Percentiles rank a stretch among this genome's conserved stretches.
Evolutionary conservation across 495 filamentous ascomycete genomes (phyloP).

Genomic region (Penicillium fimorum): DNA sequence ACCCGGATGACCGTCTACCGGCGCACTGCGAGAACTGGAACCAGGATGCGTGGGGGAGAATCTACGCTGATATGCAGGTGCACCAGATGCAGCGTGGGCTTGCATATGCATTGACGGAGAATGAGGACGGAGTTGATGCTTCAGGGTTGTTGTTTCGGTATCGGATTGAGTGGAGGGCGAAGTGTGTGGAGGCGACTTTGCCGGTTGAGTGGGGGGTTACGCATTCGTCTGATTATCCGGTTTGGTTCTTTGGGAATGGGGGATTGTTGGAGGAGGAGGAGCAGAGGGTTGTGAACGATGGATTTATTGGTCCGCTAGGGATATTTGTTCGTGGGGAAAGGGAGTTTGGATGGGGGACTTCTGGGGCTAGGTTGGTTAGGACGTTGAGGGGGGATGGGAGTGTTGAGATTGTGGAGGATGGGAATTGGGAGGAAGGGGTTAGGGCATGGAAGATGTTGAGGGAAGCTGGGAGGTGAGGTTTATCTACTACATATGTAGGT

Average conservation of each 20-base stretch:
- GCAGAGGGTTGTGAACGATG: slow-evolving; percentile 36
- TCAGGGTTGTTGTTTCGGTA: slow-evolving; percentile 41
- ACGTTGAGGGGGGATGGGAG: slow-evolving; percentile 43
- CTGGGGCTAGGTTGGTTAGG: slow-evolving; percentile 32
- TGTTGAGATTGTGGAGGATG: slow-evolving; percentile 47
- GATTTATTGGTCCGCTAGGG: slow-evolving; percentile 43
- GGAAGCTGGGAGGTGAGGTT: slow-evolving; percentile 11
- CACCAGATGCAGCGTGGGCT: slow-evolving; percentile 46
- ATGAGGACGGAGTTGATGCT: slow-evolving; percentile 26
- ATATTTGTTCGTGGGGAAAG: slow-evolving; percentile 37
- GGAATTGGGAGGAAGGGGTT: slow-evolving; percentile 45
- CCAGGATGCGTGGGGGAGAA: slow-evolving; percentile 51
- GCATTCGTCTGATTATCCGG: slow-evolving; percentile 53
- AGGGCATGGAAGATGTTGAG: slow-evolving; percentile 44
- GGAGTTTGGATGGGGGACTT: slow-evolving; percentile 36
- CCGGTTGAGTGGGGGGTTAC: slow-evolving; percentile 56
- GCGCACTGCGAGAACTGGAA: slow-evolving; percentile 32
- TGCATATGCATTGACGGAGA: slow-evolving; percentile 30
- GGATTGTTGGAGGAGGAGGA: slow-evolving; percentile 37
- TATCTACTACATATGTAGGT: too few species aligned
- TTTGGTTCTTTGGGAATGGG: slow-evolving; percentile 60
- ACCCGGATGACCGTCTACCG: slow-evolving; percentile 33
- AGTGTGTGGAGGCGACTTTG: slow-evolving; percentile 40
- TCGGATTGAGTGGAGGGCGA: slow-evolving; percentile 49
- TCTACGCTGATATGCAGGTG: slow-evolving; percentile 60